phyloP scores from a whole-genome alignment of 2,329 filamentous ascomycete species.

The Ascosphaera acerosa region DNA sequence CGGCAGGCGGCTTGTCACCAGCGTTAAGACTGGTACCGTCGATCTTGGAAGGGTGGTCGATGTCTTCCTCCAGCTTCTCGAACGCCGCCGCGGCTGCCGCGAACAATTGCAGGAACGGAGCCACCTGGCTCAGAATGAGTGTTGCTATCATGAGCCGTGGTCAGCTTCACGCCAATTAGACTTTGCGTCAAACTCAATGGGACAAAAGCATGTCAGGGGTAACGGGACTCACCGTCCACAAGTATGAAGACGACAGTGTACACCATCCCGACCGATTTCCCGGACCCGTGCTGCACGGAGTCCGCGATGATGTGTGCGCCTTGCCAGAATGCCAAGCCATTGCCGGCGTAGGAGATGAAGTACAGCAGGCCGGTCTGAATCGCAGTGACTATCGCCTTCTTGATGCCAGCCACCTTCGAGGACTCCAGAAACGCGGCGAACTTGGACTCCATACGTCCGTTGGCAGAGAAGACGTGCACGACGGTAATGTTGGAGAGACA shows the following conservation, averaged over 20 bases:
- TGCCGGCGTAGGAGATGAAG: slow-evolving; percentile 38
- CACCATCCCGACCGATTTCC: slow-evolving; percentile 22
- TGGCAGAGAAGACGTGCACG: slow-evolving; percentile 34
- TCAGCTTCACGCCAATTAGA: too few relatives aligned
- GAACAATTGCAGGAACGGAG: slow-evolving; percentile 26
- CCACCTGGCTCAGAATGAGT: slow-evolving; percentile 22
- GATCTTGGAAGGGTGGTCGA: slow-evolving; percentile 26
- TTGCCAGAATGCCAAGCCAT: slow-evolving; percentile 39
- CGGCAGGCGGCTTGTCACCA: slow-evolving; percentile 8
- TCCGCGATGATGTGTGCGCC: slow-evolving; percentile 29
- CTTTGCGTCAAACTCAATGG: too few relatives aligned
- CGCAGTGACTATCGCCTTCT: slow-evolving; percentile 29
- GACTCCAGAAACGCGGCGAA: slow-evolving; percentile 24
- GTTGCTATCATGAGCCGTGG: slow-evolving; percentile 12
- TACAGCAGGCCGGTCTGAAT: slow-evolving; percentile 32
- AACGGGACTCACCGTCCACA: slow-evolving; percentile 19
- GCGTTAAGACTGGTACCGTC: slow-evolving; percentile 13
- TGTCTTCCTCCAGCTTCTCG: slow-evolving; percentile 31
- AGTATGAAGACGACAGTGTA: slow-evolving; percentile 31
- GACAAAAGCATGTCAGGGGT: too few relatives aligned
- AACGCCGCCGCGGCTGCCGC: slow-evolving; percentile 27
- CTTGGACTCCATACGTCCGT: slow-evolving; percentile 28
- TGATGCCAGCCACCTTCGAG: slow-evolving; percentile 26
- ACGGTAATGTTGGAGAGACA: slow-evolving; percentile 30
- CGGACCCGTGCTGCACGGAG: slow-evolving; percentile 8